Conservation (phyloP, 176 grass and related monocot genomes). For the Hordeum marinum region DNA sequence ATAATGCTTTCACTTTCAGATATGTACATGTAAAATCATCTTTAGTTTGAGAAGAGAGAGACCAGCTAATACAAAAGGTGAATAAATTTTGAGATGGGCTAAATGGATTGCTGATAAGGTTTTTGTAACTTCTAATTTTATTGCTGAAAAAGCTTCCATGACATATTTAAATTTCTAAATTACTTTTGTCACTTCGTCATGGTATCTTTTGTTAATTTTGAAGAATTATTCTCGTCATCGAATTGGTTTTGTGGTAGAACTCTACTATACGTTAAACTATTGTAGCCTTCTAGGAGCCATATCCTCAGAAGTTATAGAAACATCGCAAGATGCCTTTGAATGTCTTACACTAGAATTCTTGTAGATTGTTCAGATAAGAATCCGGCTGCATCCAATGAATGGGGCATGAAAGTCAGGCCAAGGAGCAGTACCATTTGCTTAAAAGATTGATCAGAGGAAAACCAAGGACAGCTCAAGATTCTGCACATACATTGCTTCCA, state of each 20-base stretch:
- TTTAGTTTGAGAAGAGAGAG: conserved; percentile 4
- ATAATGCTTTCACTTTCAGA: neutral
- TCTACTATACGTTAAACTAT: neutral
- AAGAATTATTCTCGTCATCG: neutral
- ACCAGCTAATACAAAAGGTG: neutral
- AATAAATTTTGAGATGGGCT: neutral
- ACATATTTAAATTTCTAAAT: neutral
- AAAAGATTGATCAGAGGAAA: conserved; percentile 6
- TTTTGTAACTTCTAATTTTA: too few relatives aligned
- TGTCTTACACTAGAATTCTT: conserved; percentile 14
- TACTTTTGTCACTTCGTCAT: neutral
- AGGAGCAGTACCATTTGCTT: neutral
- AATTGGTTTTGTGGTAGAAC: neutral
- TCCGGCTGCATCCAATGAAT: conserved; percentile 20
- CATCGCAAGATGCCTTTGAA: neutral
- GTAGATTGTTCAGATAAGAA: conserved; percentile 7
- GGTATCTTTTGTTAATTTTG: neutral
- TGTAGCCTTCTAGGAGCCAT: neutral
- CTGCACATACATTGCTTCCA: neutral
- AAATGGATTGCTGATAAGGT: neutral
- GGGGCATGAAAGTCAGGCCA: conserved; percentile 14
- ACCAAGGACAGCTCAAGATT: conserved; percentile 10
- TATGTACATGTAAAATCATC: neutral
- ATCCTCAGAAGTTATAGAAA: neutral
- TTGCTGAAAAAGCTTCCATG: neutral